Conservation (phyloP, 208 protist species). For the Borovskyia barvae region DNA sequence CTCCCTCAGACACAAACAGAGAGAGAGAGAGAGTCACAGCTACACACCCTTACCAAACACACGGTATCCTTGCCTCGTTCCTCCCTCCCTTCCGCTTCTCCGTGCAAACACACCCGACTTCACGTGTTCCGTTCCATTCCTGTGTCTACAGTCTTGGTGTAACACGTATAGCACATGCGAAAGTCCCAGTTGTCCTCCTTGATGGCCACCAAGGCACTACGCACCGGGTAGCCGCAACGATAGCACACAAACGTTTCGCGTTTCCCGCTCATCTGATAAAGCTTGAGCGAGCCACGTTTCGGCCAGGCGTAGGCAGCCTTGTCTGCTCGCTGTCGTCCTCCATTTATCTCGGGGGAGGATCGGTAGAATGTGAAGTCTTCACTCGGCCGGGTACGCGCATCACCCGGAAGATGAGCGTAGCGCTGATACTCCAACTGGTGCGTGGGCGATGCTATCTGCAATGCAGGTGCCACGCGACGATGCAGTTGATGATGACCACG, state of each 20-base stretch:
- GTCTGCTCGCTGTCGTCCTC: slow-evolving; percentile 38
- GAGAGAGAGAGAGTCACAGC: not conserved
- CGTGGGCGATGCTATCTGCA: slow-evolving; percentile 48
- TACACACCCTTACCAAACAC: not conserved
- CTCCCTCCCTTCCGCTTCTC: not conserved
- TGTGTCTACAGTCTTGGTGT: slow-evolving; percentile 42
- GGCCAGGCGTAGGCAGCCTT: slow-evolving; percentile 75
- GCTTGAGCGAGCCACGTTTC: slow-evolving; percentile 59
- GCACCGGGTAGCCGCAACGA: slow-evolving; percentile 80
- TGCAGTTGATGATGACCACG: slow-evolving; percentile 70
- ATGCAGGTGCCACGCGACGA: slow-evolving; percentile 48
- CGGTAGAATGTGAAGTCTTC: slow-evolving; percentile 67
- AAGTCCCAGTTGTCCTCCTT: slow-evolving; percentile 89
- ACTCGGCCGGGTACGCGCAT: slow-evolving; percentile 50
- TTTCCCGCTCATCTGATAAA: slow-evolving; percentile 76
- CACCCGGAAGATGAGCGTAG: slow-evolving; percentile 66
- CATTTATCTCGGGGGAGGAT: not conserved
- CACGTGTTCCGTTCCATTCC: slow-evolving; percentile 78
- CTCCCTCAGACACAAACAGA: not conserved
- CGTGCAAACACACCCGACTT: not conserved
- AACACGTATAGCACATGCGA: slow-evolving; percentile 90
- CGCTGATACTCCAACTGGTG: slow-evolving; percentile 65
- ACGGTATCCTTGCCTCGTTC: no score
- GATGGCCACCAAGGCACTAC: slow-evolving; percentile 70
- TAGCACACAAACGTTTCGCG: slow-evolving; percentile 82